phyloP scores from a whole-genome alignment of 495 filamentous ascomycete species.

The Talaromyces nanjingensis region DNA sequence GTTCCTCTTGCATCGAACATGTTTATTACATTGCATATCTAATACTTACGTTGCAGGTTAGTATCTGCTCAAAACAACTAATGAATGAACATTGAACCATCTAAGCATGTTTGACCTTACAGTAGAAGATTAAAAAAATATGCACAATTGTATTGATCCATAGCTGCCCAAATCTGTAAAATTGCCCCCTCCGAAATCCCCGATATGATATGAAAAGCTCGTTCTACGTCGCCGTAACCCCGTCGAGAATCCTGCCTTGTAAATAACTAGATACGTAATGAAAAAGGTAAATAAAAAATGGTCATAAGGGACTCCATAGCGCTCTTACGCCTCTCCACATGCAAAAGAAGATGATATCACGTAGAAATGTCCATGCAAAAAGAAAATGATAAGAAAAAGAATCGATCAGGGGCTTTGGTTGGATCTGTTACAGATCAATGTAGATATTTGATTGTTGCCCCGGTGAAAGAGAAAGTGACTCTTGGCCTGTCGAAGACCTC shows the following conservation, averaged over 20 bases:
- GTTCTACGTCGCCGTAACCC: neutral
- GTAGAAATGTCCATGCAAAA: neutral
- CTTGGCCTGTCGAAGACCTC: neutral
- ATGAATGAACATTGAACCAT: neutral
- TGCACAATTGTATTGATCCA: neutral
- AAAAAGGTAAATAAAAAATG: neutral
- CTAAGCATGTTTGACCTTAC: neutral
- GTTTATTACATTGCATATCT: neutral
- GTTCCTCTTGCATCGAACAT: neutral
- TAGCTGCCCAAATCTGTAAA: neutral
- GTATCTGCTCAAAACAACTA: neutral
- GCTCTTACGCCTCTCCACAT: neutral
- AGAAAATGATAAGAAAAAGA: neutral
- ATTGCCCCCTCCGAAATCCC: neutral
- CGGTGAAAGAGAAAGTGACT: constrained; percentile 4
- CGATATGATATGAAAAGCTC: neutral
- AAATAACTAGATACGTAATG: neutral
- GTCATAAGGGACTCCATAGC: neutral
- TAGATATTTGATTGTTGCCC: neutral
- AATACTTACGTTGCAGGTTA: neutral
- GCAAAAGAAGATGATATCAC: neutral
- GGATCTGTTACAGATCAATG: neutral
- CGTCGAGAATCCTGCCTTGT: neutral
- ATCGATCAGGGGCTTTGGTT: neutral
- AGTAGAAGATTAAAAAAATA: neutral